phyloP scores from a whole-genome alignment of 768 basidiomycete genomes.

The Amanita brunnescens region DNA sequence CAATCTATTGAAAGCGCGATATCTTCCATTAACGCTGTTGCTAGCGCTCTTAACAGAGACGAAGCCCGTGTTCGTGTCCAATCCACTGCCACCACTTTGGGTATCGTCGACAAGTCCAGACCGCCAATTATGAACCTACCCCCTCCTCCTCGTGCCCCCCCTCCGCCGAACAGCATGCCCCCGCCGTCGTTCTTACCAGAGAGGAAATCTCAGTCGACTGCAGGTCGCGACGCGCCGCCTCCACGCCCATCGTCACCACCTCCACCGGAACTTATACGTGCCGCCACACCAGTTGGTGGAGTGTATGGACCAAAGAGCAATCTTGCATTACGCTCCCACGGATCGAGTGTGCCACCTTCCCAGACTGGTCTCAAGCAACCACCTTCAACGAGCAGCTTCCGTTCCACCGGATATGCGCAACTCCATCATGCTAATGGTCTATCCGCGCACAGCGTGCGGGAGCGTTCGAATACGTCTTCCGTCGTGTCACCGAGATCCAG shows the following conservation, averaged over 20 bases:
- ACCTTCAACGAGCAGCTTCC: slow-evolving; percentile 77
- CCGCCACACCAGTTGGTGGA: slow-evolving; percentile 56
- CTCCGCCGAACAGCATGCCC: slow-evolving; percentile 61
- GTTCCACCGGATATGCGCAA: slow-evolving; percentile 60
- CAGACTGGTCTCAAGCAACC: slow-evolving; percentile 57
- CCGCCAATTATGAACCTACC: slow-evolving; percentile 83
- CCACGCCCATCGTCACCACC: slow-evolving; percentile 90
- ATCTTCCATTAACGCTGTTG: slow-evolving; percentile 36
- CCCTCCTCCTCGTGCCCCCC: slow-evolving; percentile 69
- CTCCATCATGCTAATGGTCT: slow-evolving; percentile 32
- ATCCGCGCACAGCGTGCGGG: slow-evolving; percentile 42
- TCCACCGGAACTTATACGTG: slow-evolving; percentile 85
- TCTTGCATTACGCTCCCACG: slow-evolving; percentile 50
- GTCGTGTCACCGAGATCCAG: slow-evolving; percentile 70
- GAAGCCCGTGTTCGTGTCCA: slow-evolving; percentile 54
- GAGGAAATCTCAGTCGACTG: slow-evolving; percentile 38
- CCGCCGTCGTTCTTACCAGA: slow-evolving; percentile 77
- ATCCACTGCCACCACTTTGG: slow-evolving; percentile 39
- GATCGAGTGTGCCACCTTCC: slow-evolving; percentile 61
- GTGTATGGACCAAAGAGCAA: slow-evolving; percentile 60
- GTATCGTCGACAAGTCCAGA: slow-evolving; percentile 62
- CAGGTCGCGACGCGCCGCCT: slow-evolving; percentile 57
- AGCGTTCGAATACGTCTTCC: slow-evolving; percentile 61
- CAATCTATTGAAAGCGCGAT: slow-evolving; percentile 67
- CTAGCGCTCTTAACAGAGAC: slow-evolving; percentile 16